These are phyloP conservation scores for Cairneyella variabilis DNA, from an alignment of 495 filamentous ascomycete species.

Conservation along the genomic window DNA sequence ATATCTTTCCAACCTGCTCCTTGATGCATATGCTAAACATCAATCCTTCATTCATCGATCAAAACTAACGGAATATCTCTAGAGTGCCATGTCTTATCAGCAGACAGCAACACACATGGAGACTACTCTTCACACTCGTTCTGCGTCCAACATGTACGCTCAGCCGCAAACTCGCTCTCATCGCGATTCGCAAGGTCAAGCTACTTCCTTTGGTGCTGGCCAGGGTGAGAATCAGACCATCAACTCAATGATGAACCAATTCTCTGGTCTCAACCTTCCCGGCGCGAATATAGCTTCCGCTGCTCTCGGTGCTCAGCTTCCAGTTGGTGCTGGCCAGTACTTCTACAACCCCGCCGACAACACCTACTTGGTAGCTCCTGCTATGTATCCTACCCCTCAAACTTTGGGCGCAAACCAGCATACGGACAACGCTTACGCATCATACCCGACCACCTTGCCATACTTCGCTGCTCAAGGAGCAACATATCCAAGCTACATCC, in stretches of 20 bases:
- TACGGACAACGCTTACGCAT: conserved; percentile 21
- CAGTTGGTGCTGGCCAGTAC: conserved; percentile 27
- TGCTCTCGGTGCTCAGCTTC: conserved; percentile 25
- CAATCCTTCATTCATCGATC: not conserved
- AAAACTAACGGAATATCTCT: conserved; percentile 43
- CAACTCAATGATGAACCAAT: conserved; percentile 33
- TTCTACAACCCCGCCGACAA: conserved; percentile 33
- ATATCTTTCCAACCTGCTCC: not conserved
- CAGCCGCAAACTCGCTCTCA: conserved; percentile 21
- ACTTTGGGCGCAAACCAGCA: conserved; percentile 16
- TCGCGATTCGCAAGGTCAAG: conserved; percentile 21
- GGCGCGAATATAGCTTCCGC: conserved; percentile 29
- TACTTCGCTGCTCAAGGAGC: conserved; percentile 31
- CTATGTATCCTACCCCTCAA: conserved; percentile 24
- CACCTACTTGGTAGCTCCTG: conserved; percentile 31
- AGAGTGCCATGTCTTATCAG: conserved; percentile 31
- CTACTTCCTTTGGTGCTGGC: conserved; percentile 9
- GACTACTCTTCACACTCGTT: conserved; percentile 11
- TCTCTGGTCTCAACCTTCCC: conserved; percentile 36
- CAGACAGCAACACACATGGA: conserved; percentile 19
- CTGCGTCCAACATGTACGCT: conserved; percentile 23
- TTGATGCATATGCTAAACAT: not conserved
- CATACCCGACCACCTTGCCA: conserved; percentile 16
- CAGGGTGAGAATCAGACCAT: conserved; percentile 15
- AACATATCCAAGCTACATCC: conserved; percentile 31